These are phyloP conservation scores for Cerrena zonata DNA, from an alignment of 1,284 basidiomycete genomes.

Conservation along the genomic window DNA sequence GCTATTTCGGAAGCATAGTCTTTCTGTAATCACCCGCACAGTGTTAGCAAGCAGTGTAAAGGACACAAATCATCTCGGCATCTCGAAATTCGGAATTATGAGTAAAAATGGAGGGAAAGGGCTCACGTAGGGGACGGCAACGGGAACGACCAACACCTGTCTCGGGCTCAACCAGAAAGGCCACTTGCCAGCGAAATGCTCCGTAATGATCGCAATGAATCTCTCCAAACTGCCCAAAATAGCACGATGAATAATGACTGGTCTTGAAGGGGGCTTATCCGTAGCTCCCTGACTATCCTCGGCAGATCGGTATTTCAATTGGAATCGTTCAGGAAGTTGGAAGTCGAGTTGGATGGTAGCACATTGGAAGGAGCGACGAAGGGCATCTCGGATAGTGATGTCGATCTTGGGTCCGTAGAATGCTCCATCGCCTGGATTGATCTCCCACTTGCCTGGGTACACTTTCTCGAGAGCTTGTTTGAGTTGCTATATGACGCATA, in stretches of 20 bases:
- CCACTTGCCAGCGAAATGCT: slow-evolving; percentile 98
- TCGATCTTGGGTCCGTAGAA: slow-evolving; percentile 98
- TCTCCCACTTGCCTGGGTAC: slow-evolving; percentile 86
- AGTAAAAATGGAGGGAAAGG: neutral
- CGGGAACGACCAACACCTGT: slow-evolving; percentile 91
- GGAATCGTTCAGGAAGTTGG: slow-evolving; percentile 97
- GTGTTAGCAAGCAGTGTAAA: neutral
- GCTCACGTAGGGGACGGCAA: slow-evolving; percentile 80
- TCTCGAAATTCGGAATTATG: slow-evolving; percentile 8
- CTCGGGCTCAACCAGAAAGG: slow-evolving; percentile 98
- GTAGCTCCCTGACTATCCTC: slow-evolving; percentile 53
- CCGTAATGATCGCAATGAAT: slow-evolving; percentile 95
- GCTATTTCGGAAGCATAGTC: slow-evolving; percentile 85
- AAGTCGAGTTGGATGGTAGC: slow-evolving; percentile 99
- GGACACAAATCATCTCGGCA: neutral
- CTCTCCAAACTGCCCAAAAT: slow-evolving; percentile 92
- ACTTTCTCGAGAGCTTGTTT: slow-evolving; percentile 79
- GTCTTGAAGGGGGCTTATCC: slow-evolving; percentile 63
- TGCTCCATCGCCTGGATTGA: slow-evolving; percentile 95
- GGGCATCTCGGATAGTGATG: slow-evolving; percentile 92
- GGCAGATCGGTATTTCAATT: slow-evolving; percentile 84
- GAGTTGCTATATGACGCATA: slow-evolving; percentile 57
- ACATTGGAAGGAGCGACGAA: slow-evolving; percentile 92
- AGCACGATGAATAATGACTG: slow-evolving; percentile 98
- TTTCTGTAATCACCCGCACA: slow-evolving; percentile 47